Base-by-base conservation (phyloP, 202 grass and related monocot genomes). In the Dendrocalamus latiflorus region DNA sequence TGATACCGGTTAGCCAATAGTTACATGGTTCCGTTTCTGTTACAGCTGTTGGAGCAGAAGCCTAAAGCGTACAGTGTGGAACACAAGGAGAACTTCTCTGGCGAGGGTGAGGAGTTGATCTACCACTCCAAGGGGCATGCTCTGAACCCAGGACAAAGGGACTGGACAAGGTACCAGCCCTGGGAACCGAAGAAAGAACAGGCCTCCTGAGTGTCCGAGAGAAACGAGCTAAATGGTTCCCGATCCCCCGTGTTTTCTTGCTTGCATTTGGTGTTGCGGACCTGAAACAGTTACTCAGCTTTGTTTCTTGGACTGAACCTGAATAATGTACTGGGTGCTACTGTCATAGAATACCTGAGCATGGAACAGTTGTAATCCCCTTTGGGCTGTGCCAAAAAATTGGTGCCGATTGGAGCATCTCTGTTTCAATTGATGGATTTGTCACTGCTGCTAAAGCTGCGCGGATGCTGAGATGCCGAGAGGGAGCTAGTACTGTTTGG, bases 91-190 rank as follows among this genome's bases (percentile, higher is more conserved):
- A 94, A 99, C 85, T 91, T 83, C 75, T 90, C 91, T 0, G 96
- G 96, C 24, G 89, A 95, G 84, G 96, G 96, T 20, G 96, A 99
- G 4, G 85, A 91, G 43, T 65, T 88, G 68, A 94, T 99, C 75
- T 99, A 95, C 87, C 96, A 98, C 75, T 95, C 96, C 73, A 98
- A 98, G 80, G 96, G 93, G 9, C 93, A 98, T 44, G 83, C 96
- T 44, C 85, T 98, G 42, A 93, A 98, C 79, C 85, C 89, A 1
- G 87, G 88, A 2, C 89, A 93, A 80, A 95, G 83, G 88, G 81
- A 93, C 83, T 98, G 95, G 95, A 98, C 90, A 39, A 78, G 88
- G 38, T 95, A 98, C 85, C 92, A 93, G 91, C 85, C 90, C 21
- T 98, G 95, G 93, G 85, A 93, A 51, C 93, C 95, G 6, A 90